These are phyloP conservation scores for Straminergon stramineum DNA, from an alignment of 225 moss, liverwort and hornwort species.

Conservation along the genomic window DNA sequence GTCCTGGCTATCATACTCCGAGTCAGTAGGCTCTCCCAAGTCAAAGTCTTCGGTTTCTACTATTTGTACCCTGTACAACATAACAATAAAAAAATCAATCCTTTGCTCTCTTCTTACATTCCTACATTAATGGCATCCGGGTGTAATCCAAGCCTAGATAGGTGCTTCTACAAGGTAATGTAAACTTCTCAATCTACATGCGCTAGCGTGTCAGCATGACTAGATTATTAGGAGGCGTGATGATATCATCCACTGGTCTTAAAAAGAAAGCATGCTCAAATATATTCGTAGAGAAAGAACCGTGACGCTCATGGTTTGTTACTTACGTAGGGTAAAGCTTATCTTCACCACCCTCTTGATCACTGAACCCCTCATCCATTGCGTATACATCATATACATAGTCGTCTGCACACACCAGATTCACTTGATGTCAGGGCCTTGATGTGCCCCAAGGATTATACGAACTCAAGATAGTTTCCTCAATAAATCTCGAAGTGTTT, in stretches of 20 bases:
- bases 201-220: neutral
- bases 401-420: constrained; percentile 47
- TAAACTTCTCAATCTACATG: neutral
- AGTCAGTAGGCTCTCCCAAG: constrained; percentile 34
- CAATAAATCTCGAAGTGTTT: neutral
- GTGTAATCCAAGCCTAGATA: neutral
- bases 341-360: constrained; percentile 24
- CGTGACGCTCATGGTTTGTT: neutral
- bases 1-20: constrained; percentile 84
- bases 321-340: constrained; percentile 56
- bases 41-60: constrained; percentile 40
- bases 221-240: neutral
- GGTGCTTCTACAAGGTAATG: neutral
- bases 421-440: neutral
- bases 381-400: constrained; percentile 94
- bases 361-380: constrained; percentile 62
- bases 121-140: neutral
- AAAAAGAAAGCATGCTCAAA: neutral
- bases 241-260: neutral
- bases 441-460: neutral
- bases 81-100: neutral
- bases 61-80: constrained; percentile 66
- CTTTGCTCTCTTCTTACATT: neutral
- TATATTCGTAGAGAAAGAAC: neutral
- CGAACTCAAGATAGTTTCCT: neutral